Evolutionary conservation across 257 asterid genomes (phyloP).

Genomic region (Solanum microdontum): DNA sequence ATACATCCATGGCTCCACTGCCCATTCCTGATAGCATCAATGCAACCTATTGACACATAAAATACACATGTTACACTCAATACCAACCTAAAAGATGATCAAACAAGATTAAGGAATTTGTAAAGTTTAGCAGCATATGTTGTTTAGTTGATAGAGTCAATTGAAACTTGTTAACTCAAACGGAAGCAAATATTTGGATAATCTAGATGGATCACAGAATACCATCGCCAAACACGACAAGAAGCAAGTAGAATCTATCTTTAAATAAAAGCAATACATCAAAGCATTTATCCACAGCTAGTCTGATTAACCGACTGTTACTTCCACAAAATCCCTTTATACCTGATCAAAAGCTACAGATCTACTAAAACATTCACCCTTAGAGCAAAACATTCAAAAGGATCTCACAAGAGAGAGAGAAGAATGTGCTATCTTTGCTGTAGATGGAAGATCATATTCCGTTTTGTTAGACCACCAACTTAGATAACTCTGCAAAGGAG

Average conservation of each 20-base stretch:
- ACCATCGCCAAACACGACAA: background rate
- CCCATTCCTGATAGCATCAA: slow-evolving; percentile 99
- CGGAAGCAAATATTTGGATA: background rate
- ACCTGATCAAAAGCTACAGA: background rate
- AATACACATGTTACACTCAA: background rate
- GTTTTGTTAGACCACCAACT: background rate
- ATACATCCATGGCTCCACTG: slow-evolving; percentile 64
- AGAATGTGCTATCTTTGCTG: background rate
- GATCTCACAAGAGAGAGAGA: background rate
- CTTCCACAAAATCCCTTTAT: background rate
- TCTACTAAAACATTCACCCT: background rate
- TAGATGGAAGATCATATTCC: background rate
- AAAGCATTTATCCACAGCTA: background rate
- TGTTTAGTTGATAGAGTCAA: background rate
- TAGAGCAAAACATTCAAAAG: background rate
- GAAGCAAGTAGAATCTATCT: background rate
- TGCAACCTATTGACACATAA: slow-evolving; percentile 53
- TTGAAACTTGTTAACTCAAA: background rate
- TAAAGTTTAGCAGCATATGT: background rate
- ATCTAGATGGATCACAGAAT: background rate
- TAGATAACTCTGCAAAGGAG: background rate
- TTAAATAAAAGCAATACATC: background rate
- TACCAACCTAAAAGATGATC: background rate
- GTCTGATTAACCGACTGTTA: background rate
- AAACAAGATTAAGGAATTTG: background rate